Evolutionary conservation across 2,329 filamentous ascomycete genomes (phyloP).

Genomic region (Trichophyton mentagrophytes): DNA sequence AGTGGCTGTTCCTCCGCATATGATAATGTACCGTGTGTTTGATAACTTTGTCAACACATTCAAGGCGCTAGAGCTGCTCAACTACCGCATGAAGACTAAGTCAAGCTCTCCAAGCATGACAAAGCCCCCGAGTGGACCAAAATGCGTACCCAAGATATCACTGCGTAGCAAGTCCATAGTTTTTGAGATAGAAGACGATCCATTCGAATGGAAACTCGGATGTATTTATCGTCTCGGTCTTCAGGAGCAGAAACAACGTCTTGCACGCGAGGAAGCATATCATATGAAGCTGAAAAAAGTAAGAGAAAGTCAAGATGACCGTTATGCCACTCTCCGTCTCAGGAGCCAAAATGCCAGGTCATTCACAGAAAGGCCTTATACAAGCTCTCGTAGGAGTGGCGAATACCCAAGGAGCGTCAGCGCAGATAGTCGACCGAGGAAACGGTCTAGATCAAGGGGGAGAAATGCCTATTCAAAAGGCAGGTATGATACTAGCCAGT

Average conservation of each 20-base stretch:
- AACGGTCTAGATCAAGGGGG: constrained; percentile 18
- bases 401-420: constrained; percentile 43
- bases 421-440: constrained; percentile 36
- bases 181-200: constrained; percentile 89
- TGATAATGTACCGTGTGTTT: constrained; percentile 79
- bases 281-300: constrained; percentile 75
- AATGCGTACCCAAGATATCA: constrained; percentile 73
- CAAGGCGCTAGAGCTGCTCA: constrained; percentile 81
- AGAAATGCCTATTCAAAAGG: constrained; percentile 29
- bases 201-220: constrained; percentile 94
- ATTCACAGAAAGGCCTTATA: constrained; percentile 29
- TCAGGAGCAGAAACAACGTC: constrained; percentile 75
- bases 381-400: constrained; percentile 24
- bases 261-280: constrained; percentile 84
- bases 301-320: constrained; percentile 48
- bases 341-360: constrained; percentile 41
- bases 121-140: constrained; percentile 75
- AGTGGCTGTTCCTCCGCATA: constrained; percentile 76
- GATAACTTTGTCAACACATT: constrained; percentile 82
- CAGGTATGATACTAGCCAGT: constrained; percentile 68
- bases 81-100: constrained; percentile 79
- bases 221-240: constrained; percentile 85
- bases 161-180: constrained; percentile 68
- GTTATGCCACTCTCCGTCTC: constrained; percentile 38
- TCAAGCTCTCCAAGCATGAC: constrained; percentile 79